Evolutionary conservation across 371 early-diverging fungal species (phyloP).

Genomic region (Mucor velutinosus): DNA sequence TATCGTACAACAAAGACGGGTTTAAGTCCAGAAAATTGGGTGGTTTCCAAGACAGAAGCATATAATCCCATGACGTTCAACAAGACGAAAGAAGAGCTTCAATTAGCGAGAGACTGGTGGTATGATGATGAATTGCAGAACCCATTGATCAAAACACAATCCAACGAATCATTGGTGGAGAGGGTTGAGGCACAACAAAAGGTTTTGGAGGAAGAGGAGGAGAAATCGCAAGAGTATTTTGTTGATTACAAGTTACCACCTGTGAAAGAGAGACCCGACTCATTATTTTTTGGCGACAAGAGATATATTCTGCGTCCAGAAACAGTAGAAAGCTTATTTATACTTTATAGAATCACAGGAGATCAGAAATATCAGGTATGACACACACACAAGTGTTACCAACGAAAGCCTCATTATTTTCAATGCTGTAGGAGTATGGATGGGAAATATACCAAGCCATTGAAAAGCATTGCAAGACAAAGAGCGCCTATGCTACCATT

Average conservation of each 20-base stretch:
- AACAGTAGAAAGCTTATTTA: constrained; percentile 78
- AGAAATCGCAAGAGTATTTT: constrained; percentile 1
- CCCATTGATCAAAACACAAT: constrained; percentile 1
- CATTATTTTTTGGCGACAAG: constrained; percentile 19
- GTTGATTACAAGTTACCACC: constrained; percentile 16
- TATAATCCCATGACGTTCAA: constrained; percentile 39
- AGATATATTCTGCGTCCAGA: constrained; percentile 53
- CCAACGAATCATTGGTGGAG: background rate
- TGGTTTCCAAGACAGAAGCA: constrained; percentile 21
- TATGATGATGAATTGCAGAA: constrained; percentile 11
- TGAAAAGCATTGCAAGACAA: constrained; percentile 64
- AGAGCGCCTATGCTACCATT: constrained; percentile 66
- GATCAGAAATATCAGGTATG: constrained; percentile 67
- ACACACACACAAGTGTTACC: background rate
- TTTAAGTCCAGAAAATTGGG: constrained; percentile 56
- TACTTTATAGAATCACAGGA: constrained; percentile 73
- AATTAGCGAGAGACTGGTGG: constrained; percentile 36
- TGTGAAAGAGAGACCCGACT: constrained; percentile 11
- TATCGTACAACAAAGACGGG: constrained; percentile 55
- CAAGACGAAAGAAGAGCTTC: constrained; percentile 21
- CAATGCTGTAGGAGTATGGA: constrained; percentile 55
- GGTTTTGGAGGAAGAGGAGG: background rate
- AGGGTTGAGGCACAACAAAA: background rate
- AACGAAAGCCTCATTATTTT: background rate
- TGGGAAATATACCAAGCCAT: constrained; percentile 73